These are phyloP conservation scores for Vicia sativa DNA, from an alignment of 306 rosid species.

Conservation along the genomic window DNA sequence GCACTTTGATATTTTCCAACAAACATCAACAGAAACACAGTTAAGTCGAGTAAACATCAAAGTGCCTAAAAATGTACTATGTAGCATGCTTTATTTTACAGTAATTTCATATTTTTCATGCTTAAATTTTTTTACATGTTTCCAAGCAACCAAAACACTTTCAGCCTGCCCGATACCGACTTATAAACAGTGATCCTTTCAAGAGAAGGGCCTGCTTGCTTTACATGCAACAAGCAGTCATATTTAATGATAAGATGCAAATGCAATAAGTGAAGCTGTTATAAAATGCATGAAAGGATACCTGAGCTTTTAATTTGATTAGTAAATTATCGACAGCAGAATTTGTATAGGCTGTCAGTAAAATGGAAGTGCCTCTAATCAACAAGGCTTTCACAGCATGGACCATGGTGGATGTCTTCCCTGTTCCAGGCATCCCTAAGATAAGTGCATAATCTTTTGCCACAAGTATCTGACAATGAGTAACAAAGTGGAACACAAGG, in stretches of 20 bases:
- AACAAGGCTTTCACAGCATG: slow-evolving; percentile 97
- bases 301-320: slow-evolving; percentile 88
- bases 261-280: slow-evolving; percentile 19
- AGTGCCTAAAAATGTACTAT: background rate
- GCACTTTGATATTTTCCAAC: slow-evolving; percentile 17
- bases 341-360: slow-evolving; percentile 94
- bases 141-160: slow-evolving; percentile 7
- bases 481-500: slow-evolving; percentile 33
- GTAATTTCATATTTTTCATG: slow-evolving; percentile 3
- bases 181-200: slow-evolving; percentile 1
- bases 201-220: slow-evolving; percentile 18
- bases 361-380: slow-evolving; percentile 84
- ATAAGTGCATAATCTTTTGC: slow-evolving; percentile 92
- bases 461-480: slow-evolving; percentile 70
- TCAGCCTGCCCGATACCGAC: background rate
- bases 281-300: slow-evolving; percentile 34
- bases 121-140: background rate
- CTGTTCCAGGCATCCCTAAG: slow-evolving; percentile 99
- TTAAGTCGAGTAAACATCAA: background rate
- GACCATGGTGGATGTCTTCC: slow-evolving; percentile 96
- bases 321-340: slow-evolving; percentile 96
- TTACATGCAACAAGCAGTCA: slow-evolving; percentile 2
- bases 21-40: background rate
- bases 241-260: slow-evolving; percentile 13
- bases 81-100: background rate